Evolutionary conservation across 805 yeast species (phyloP), one percentile per base, ranked within the genome.

Genomic region (Candida taoyuanica): DNA sequence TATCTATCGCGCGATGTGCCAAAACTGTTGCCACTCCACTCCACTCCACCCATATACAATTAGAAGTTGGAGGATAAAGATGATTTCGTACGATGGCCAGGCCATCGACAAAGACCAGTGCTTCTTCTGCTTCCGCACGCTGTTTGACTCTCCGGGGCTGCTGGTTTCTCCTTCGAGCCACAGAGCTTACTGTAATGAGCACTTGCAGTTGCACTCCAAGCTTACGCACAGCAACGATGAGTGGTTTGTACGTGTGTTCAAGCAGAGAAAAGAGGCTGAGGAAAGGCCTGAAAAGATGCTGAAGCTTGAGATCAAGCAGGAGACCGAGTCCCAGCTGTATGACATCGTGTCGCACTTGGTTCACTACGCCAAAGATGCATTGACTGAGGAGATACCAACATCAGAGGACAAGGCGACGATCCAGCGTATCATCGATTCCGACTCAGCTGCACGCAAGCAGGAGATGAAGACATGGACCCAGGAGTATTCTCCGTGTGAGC

Each of bases 401-500:
- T 54, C 7, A 49, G 41, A 46, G 1, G 52, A 53, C 11, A 19
- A 23, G 6, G n/a, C 6, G 4, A 33, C 20, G 18, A 73, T 75
- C 0, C 63, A 68, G 1, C 65, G 61, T 2, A 69, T 86, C 3
- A 48, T 81, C 34, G 58, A 54, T 6, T 70, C 89, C 2, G 74
- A 76, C 21, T 83, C 93, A 0, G 69, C 76, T 4, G 67, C 73
- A 16, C 68, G 68, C 37, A 68, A 71, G 29, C 75, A 86, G 49
- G 94, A 88, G 55, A 75, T 88, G 39, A 77, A 81, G 51, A 80
- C 95, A 1, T 93, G 99, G 99, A 91, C 87, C 56, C 84, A 85
- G 48, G 95, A 89, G 48, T 76, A 91, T 16, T 56, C 70, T 12
- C 77, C 95, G 0, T 93, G 98, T 58, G 73, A 67, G 31, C 98